These are phyloP conservation scores for Sporothrix brunneoviolacea DNA, from an alignment of 2,329 filamentous ascomycete species.

Conservation along the genomic window DNA sequence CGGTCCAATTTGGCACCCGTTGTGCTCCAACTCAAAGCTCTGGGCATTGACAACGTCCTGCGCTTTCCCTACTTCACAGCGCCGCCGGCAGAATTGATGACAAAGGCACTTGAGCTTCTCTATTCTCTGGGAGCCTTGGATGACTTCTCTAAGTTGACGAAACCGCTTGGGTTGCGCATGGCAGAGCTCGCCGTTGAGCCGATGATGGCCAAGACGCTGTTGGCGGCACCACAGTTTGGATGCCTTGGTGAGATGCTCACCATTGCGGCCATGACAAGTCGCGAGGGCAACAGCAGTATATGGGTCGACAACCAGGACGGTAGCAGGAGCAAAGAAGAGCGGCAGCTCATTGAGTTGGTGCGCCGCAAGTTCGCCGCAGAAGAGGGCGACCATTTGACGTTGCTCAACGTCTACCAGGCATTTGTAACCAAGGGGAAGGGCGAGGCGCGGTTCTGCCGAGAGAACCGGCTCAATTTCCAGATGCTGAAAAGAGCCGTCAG, in stretches of 20 bases:
- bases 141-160: constrained; percentile 82
- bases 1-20: constrained; percentile 83
- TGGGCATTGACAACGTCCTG: constrained; percentile 90
- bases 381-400: constrained; percentile 87
- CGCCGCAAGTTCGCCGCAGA: constrained; percentile 81
- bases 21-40: constrained; percentile 84
- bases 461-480: constrained; percentile 83
- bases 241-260: constrained; percentile 82
- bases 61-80: constrained; percentile 84
- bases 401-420: constrained; percentile 87
- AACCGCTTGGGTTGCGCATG: constrained; percentile 82
- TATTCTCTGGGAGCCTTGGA: constrained; percentile 83
- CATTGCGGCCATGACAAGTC: constrained; percentile 88
- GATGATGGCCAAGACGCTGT: constrained; percentile 87
- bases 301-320: constrained; percentile 76
- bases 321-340: constrained; percentile 37
- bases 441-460: constrained; percentile 78
- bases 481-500: constrained; percentile 74
- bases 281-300: constrained; percentile 71
- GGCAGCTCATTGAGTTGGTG: constrained; percentile 66
- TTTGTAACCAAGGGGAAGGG: constrained; percentile 80
- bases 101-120: constrained; percentile 79
- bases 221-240: constrained; percentile 66
- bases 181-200: constrained; percentile 89
- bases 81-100: constrained; percentile 77